Evolutionary conservation across 2,329 filamentous ascomycete genomes (phyloP).

Genomic region (Ceratocystis diversiconidia): DNA sequence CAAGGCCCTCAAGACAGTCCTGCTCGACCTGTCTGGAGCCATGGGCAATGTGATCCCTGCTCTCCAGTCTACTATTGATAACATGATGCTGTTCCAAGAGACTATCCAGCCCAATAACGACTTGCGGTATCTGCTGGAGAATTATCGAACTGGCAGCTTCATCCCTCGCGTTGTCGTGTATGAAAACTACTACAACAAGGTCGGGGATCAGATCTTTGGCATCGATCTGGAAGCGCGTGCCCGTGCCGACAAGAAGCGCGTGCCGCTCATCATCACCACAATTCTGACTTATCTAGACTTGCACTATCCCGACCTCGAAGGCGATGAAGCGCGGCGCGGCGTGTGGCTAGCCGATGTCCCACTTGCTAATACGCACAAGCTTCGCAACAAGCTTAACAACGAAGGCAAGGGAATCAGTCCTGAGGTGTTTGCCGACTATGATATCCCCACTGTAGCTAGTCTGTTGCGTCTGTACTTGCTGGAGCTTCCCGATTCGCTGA

Average conservation of each 20-base stretch:
- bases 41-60: constrained; percentile 97
- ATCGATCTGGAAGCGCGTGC: constrained; percentile 94
- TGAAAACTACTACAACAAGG: constrained; percentile 98
- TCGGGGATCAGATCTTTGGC: constrained; percentile 94
- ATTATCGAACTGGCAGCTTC: constrained; percentile 89
- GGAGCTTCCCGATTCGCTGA: constrained; percentile 92
- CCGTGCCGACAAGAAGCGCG: constrained; percentile 84
- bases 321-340: constrained; percentile 77
- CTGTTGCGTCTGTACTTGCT: constrained; percentile 87
- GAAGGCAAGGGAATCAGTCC: constrained; percentile 66
- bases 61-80: constrained; percentile 87
- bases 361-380: constrained; percentile 66
- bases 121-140: constrained; percentile 85
- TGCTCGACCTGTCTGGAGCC: constrained; percentile 92
- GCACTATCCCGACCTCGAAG: constrained; percentile 93
- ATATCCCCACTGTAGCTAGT: constrained; percentile 86
- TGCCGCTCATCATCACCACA: constrained; percentile 81
- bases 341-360: constrained; percentile 95
- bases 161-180: constrained; percentile 82
- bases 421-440: constrained; percentile 71
- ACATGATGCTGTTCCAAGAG: constrained; percentile 98
- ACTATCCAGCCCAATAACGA: constrained; percentile 90
- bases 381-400: constrained; percentile 77
- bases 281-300: constrained; percentile 91
- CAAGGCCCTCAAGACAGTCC: constrained; percentile 95